Conservation (phyloP, 1,139 yeast genomes). For the Pichia norvegensis region DNA sequence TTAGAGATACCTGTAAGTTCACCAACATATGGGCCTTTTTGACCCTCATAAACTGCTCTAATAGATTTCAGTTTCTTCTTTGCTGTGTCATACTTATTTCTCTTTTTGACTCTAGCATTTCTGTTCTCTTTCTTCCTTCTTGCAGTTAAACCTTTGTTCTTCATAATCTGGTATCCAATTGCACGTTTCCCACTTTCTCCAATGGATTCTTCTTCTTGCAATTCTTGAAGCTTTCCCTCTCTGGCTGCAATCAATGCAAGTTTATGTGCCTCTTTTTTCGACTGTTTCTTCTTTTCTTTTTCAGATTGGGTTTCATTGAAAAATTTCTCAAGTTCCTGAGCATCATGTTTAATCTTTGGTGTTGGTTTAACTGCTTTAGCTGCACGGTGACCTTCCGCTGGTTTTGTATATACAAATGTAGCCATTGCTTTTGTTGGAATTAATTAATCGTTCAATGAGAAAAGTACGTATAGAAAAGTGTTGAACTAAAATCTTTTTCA, state of each 20-base stretch:
- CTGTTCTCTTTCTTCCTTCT: constrained; percentile 89
- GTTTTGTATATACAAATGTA: not conserved
- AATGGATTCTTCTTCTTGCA: constrained; percentile 43
- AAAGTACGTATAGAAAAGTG: no score
- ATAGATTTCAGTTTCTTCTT: constrained; percentile 88
- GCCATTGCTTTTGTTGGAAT: constrained; percentile 1
- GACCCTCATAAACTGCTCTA: constrained; percentile 77
- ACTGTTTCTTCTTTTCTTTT: constrained; percentile 41
- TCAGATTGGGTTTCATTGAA: constrained; percentile 45
- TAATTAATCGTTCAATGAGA: not conserved
- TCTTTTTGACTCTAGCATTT: constrained; percentile 95
- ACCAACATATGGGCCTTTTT: constrained; percentile 82
- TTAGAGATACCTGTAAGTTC: constrained; percentile 97
- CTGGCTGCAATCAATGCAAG: constrained; percentile 73
- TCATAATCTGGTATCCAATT: constrained; percentile 83
- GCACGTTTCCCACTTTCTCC: constrained; percentile 91
- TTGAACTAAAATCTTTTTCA: no score
- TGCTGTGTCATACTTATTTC: constrained; percentile 92
- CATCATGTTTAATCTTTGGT: not conserved
- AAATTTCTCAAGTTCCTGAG: constrained; percentile 35
- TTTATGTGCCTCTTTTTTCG: constrained; percentile 59
- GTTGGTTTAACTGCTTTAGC: not conserved
- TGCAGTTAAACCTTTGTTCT: constrained; percentile 92
- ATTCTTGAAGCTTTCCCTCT: constrained; percentile 73
- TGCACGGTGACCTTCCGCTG: not conserved